Evolutionary conservation across 371 early-diverging fungal species (phyloP), one percentile per base, ranked within the genome.

Genomic region (Mortierella sp.): DNA sequence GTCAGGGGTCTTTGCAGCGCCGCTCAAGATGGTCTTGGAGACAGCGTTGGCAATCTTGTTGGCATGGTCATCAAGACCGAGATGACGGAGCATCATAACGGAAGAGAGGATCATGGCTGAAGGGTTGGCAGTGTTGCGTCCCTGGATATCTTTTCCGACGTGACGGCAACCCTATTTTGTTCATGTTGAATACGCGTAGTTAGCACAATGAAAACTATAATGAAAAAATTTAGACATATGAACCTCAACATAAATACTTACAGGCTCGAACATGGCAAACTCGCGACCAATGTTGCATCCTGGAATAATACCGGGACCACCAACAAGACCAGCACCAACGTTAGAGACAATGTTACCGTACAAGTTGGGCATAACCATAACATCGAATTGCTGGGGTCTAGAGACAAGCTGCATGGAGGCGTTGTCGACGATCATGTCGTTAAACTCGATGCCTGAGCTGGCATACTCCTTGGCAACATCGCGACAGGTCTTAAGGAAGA

Each of bases 391-490:
- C 78, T 93, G 93, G 64, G 99, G 99, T 83, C 91, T 94, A 77
- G 96, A 93, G 41, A 97, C 98, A 19, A 98, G 91, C 86, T 98
- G 99, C 99, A 98, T 98, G 63, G 98, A 93, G 48, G 97, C 94
- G 88, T 98, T 98, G 86, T 98, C 99, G 73, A 98, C 98, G 86
- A 98, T 98, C 98, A 98, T 97, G 87, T 97, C 97, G 71, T 96
- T 92, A 84, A 96, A 93, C 87, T 92, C 84, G 84, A 98, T 96
- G 53, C 95, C 96, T 55, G 91, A 89, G 83, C 88, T 85, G 71
- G 92, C 89, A 87, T 98, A 98, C 85, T 94, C 94, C 87, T 97
- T 92, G 77, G 97, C 93, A 55, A 98, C 93, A 28, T 96, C 95
- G 60, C 96, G 95, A 88, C 96, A 97, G 36, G 94, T 94, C 69